Evolutionary conservation across 441 rosid genomes (phyloP), one percentile per base, ranked within the genome.

Genomic region (Populus hybrid): DNA sequence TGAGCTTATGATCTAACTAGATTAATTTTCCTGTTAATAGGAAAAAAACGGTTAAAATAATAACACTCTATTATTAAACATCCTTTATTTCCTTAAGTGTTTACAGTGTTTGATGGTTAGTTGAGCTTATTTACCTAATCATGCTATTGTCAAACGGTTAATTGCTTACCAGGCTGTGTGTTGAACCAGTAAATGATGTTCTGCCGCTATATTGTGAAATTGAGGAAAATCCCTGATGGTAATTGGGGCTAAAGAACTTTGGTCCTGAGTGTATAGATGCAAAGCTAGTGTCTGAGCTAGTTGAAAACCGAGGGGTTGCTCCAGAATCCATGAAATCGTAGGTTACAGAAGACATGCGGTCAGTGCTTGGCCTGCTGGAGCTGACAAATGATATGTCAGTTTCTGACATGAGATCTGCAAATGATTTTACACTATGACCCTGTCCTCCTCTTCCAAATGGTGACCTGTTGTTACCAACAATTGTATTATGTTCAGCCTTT

Each of bases 291-390:
- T 88, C 97, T 34, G 99, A 88, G 81, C 89, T 71, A 34, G 82
- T 78, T 16, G 98, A 93, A 72, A 81, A 36, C 72, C 89, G 81
- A 2, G 93, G 77, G 11, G 81, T 79, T 67, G 72, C 79, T 69
- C 77, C 83, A 42, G 86, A 77, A 75, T 94, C 97, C 12, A 84
- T 77, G 68, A 74, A 85, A 57, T 91, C 95, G 16, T 79, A 84
- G 76, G 83, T 46, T 40, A 82, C 81, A 32, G 91, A 88, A 63
- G 92, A 86, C 24, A 82, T 30, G 26, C 83, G 85, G 21, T 93
- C 93, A 6, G 88, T 87, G 90, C 98, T 95, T 68, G 97, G 90
- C 81, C 97, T 80, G 30, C 84, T 89, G 1, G 98, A 92, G 88
- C 91, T 91, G 70, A 93, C 85, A 79, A 89, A 91, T 46, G 98